Conservation (phyloP, 148 eudicot species). For the Heliamphora exappendiculata region DNA sequence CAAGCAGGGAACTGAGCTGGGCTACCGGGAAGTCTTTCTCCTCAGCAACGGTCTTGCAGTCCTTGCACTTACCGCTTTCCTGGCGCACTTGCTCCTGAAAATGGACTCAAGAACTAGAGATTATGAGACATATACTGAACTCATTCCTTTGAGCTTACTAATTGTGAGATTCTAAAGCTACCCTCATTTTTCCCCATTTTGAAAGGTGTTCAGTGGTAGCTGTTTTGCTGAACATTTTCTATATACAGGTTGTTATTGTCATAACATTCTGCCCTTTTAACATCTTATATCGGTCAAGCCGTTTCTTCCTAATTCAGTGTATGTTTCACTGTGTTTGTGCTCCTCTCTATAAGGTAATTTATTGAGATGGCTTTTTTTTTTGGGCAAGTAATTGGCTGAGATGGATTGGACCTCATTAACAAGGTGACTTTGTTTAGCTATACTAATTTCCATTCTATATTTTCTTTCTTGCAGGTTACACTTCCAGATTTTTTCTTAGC, state of each 20-base stretch:
- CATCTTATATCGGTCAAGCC: conserved; percentile 21
- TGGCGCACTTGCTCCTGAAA: conserved; percentile 52
- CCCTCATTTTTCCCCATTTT: not conserved
- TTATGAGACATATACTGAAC: conserved; percentile 31
- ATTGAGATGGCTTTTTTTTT: too few relatives aligned
- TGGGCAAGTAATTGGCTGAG: conserved; percentile 3
- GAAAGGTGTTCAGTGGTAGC: not conserved
- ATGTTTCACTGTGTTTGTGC: conserved; percentile 14
- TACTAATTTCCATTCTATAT: not conserved
- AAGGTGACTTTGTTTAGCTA: not conserved
- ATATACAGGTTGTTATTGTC: conserved; percentile 9
- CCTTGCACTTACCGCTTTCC: conserved; percentile 47
- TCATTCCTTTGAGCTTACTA: conserved; percentile 54
- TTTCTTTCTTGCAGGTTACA: conserved; percentile 28
- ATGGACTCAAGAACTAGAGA: conserved; percentile 27
- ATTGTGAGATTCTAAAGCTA: conserved; percentile 34
- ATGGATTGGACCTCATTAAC: not conserved
- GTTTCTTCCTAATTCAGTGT: conserved; percentile 12
- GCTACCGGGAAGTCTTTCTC: conserved; percentile 60
- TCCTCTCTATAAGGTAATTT: conserved; percentile 12
- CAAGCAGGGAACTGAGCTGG: conserved; percentile 71
- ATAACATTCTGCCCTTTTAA: conserved; percentile 14
- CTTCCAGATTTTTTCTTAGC: conserved; percentile 48
- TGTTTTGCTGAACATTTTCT: not conserved
- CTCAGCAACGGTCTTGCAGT: conserved; percentile 55